These are phyloP conservation scores for Avena insularis DNA, from an alignment of 176 grass and related monocot species.

Conservation along the genomic window DNA sequence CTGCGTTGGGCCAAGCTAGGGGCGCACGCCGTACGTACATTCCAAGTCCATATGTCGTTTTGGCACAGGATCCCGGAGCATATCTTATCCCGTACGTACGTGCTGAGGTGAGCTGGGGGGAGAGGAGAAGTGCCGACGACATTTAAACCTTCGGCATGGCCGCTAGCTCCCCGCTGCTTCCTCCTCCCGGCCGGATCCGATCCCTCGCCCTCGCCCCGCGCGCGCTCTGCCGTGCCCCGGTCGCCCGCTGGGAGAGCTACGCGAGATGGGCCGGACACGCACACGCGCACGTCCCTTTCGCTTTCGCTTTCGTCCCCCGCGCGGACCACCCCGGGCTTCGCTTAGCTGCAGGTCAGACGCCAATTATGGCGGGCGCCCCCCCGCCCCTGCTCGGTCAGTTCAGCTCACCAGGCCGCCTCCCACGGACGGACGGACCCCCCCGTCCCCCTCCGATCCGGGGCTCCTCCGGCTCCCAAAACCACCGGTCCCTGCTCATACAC, in stretches of 20 bases:
- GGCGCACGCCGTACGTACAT: background rate
- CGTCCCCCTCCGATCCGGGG: background rate
- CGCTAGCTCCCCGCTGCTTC: background rate
- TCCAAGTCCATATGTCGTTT: background rate
- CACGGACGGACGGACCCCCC: background rate
- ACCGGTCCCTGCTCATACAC: constrained; percentile 45
- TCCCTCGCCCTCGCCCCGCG: background rate
- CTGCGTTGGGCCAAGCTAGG: background rate
- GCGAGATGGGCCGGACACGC: constrained; percentile 42
- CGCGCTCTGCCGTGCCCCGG: constrained; percentile 27
- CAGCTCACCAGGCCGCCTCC: constrained; percentile 27
- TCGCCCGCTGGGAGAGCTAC: constrained; percentile 39
- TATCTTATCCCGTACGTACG: constrained; percentile 37
- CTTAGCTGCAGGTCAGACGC: constrained; percentile 43
- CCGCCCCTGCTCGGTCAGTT: constrained; percentile 16
- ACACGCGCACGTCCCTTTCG: background rate
- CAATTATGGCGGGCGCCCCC: constrained; percentile 36
- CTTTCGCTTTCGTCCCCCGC: constrained; percentile 46
- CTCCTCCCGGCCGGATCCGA: background rate
- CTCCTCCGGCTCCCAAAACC: background rate
- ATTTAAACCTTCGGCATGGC: constrained; percentile 48
- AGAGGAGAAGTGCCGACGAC: background rate
- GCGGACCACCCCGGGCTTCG: constrained; percentile 9
- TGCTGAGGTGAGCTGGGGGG: background rate
- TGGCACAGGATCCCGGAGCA: constrained; percentile 1